phyloP scores from a whole-genome alignment of 371 early-diverging fungal species.

The Apophysomyces ossiformis region DNA sequence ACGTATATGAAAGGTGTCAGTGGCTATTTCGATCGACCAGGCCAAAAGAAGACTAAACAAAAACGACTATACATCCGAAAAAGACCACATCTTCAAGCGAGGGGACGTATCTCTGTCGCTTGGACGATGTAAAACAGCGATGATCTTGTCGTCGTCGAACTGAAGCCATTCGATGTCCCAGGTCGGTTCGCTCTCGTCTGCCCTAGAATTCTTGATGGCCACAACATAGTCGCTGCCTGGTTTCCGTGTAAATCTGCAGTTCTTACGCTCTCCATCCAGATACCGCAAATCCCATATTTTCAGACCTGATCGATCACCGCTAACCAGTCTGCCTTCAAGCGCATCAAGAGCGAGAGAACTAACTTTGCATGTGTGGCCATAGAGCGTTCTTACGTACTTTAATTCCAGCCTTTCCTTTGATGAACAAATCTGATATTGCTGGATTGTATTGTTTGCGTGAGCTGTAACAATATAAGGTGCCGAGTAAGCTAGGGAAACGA shows the following conservation, averaged over 20 bases:
- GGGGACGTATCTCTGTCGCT: neutral
- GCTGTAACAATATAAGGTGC: constrained; percentile 50
- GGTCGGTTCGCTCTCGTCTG: constrained; percentile 23
- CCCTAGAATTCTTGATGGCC: constrained; percentile 13
- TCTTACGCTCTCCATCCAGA: constrained; percentile 9
- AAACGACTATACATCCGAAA: neutral
- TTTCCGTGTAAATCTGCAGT: constrained; percentile 7
- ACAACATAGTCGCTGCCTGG: constrained; percentile 21
- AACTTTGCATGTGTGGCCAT: constrained; percentile 53
- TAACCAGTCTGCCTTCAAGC: constrained; percentile 36
- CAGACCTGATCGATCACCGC: constrained; percentile 48
- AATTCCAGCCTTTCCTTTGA: constrained; percentile 27
- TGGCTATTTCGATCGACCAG: too few relatives aligned
- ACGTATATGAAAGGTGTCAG: too few relatives aligned
- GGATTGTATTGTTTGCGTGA: constrained; percentile 56
- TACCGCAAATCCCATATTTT: constrained; percentile 45
- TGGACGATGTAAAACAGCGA: constrained; percentile 26
- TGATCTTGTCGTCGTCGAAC: constrained; percentile 43
- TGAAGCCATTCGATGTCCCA: constrained; percentile 29
- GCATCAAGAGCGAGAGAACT: constrained; percentile 40
- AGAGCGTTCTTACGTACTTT: constrained; percentile 37
- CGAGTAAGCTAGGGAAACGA: constrained; percentile 41
- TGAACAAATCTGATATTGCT: constrained; percentile 38
- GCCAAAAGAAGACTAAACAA: too few relatives aligned
- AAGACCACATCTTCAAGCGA: neutral